A percentile compares a stretch with the other conserved stretches of the same genome.
Evolutionary conservation across 2,329 filamentous ascomycete genomes (phyloP).

Genomic region (Oidium heveae): DNA sequence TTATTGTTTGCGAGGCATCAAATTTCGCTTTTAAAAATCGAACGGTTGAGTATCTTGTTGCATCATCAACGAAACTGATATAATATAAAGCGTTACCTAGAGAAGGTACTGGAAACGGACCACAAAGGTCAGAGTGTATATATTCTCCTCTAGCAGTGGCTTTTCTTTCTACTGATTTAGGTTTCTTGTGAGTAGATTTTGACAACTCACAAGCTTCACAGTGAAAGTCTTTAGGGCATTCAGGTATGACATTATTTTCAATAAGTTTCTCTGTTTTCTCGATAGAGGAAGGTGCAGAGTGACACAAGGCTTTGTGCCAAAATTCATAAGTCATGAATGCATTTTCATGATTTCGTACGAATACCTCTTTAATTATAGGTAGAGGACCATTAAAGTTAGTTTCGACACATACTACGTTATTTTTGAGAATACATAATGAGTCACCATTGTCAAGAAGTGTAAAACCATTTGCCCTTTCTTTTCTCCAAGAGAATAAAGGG

Average conservation of each 20-base stretch:
- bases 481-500: background rate
- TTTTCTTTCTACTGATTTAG: too few species aligned
- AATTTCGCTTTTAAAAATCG: background rate
- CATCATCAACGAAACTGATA: background rate
- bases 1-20: background rate
- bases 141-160: background rate
- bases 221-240: background rate
- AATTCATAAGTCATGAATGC: background rate
- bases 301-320: background rate
- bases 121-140: background rate
- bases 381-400: background rate
- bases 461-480: background rate
- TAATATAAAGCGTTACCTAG: background rate
- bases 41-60: background rate
- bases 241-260: background rate
- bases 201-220: background rate
- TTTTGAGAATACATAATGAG: background rate
- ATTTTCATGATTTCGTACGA: background rate
- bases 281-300: background rate
- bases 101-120: background rate
- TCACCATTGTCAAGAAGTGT: background rate
- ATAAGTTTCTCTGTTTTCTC: background rate
- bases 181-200: background rate
- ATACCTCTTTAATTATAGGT: background rate
- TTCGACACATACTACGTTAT: background rate